Base-by-base conservation (phyloP, 768 basidiomycete species). In the Kwoniella dendrophila region DNA sequence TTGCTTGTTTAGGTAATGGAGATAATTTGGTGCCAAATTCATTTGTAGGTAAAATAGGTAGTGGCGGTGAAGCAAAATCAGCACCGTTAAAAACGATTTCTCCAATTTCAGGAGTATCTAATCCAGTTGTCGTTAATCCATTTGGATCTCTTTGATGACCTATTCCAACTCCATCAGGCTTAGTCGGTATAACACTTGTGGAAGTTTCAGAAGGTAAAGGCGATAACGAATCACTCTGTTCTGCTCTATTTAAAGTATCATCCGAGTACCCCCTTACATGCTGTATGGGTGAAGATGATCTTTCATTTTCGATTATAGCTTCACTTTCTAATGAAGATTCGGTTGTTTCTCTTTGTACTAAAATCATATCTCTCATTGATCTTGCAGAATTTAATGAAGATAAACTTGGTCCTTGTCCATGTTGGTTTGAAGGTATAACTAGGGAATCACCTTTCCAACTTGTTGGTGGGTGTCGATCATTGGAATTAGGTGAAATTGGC, bases 341-440 rank as follows among this genome's bases (percentile, higher is more conserved):
- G 5, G 67, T 62, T 2, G 50, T 43, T 38, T 75, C 68, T 16
- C 72, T 52, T 43, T 71, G 69, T 0, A 75, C 64, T 20, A 75
- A 59, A 6, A 69, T 59, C 74, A 75, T 75, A 59, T 73, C 72
- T 43, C 74, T 43, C 74, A 75, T 73, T 32, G 69, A 68, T 27
- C 59, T 51, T 6, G 67, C 74, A 20, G 69, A 71, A 24, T 26
- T 52, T 2, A 73, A 38, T 26, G 68, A 70, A 20, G 62, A 50
- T 16, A 73, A 16, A 56, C 71, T 73, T 2, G 68, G 66, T 4
- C 67, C 71, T 40, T 66, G 61, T 1, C 40, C 22, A 44, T 70
- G 68, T 7, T 20, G 47, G 45, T 30, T 40, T 27, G 8, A 26
- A 18, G 50, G 34, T 14, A 32, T 38, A 10, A 33, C 30, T 24